Evolutionary conservation across 2,329 filamentous ascomycete genomes (phyloP), one percentile per base, ranked within the genome.

Genomic region (Penicillium nordicum): DNA sequence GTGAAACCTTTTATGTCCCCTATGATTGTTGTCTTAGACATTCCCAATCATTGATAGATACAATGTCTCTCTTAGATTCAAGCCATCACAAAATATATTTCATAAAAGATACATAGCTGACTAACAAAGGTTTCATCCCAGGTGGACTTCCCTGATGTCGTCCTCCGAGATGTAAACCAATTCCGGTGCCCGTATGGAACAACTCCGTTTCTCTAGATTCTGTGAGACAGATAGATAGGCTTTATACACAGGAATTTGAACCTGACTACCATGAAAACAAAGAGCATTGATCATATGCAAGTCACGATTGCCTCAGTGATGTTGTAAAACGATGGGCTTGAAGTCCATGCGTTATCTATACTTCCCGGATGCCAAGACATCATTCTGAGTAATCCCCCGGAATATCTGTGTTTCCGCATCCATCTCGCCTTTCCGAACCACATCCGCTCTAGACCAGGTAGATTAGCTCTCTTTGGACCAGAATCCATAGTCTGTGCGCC

Each of bases 21-120:
- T 40, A 29, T 18, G 5, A 40, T 38, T 32, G 37, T 43, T 63
- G 63, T 65, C 63, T 65, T 16, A 65, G 63, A 63, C 62, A 64
- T 47, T 52, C 54, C 43, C 34, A 29, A 23, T 40, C 23, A 41
- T 32, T 11, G 2, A 32, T 12, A 5, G 30, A 12, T 53, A 23
- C 10, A 18, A 11, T 32, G 8, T 53, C 43, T 32, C 18, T 32
- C 21, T 46, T 34, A 21, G 4, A 21, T 25, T 8, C 42, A 16
- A 29, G 23, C 6, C 1, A 25, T 48, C 7, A 9, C 21, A 27
- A 48, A 23, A 5, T 27, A 2, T 11, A 4, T 14, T 45, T 2
- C 18, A 16, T 45, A 16, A 2, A 23, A 45, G 4, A 45, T 32
- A 32, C 8, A 32, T 32, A 23, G 18, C 43, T 45, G 29, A 45